Conservation (phyloP, 2,329 filamentous ascomycete species). For the Epichloe glyceriae region DNA sequence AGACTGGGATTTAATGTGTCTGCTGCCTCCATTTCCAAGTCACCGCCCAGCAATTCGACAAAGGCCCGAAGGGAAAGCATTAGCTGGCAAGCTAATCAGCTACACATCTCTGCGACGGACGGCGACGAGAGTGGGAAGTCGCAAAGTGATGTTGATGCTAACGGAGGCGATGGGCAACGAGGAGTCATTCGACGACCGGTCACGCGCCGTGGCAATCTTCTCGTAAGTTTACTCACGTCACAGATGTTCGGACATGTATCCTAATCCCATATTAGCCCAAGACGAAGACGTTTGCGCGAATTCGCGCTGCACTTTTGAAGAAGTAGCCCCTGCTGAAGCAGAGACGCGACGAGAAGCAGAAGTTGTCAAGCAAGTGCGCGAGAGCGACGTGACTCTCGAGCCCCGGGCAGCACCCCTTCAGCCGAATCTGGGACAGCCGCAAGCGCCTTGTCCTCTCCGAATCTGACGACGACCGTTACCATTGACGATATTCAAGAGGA, state of each 20-base stretch:
- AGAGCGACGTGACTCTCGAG: slow-evolving; percentile 62
- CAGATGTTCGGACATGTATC: not conserved
- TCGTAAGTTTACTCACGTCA: slow-evolving; percentile 39
- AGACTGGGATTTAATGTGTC: slow-evolving; percentile 37
- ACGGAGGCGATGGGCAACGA: slow-evolving; percentile 44
- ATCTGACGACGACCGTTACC: slow-evolving; percentile 47
- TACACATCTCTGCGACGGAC: slow-evolving; percentile 67
- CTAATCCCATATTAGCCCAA: slow-evolving; percentile 52
- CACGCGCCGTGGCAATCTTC: slow-evolving; percentile 73
- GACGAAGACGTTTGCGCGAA: slow-evolving; percentile 88
- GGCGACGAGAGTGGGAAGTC: slow-evolving; percentile 53
- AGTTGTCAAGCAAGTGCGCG: slow-evolving; percentile 87
- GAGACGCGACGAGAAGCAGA: slow-evolving; percentile 87
- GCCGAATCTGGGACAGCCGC: slow-evolving; percentile 34
- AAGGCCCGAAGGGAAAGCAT: slow-evolving; percentile 71
- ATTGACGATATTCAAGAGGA: slow-evolving; percentile 62
- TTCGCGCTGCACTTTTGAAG: slow-evolving; percentile 82
- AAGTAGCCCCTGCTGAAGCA: slow-evolving; percentile 73
- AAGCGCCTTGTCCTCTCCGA: slow-evolving; percentile 58
- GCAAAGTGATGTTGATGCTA: slow-evolving; percentile 44
- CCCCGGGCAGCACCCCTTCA: slow-evolving; percentile 24
- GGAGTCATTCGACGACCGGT: slow-evolving; percentile 74
- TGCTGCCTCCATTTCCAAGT: slow-evolving; percentile 46
- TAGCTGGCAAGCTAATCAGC: slow-evolving; percentile 77
- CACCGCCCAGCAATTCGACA: slow-evolving; percentile 47